Evolutionary conservation across 345 rosid species (phyloP), one percentile per base, ranked within the genome.

Genomic region (Angophora floribunda): DNA sequence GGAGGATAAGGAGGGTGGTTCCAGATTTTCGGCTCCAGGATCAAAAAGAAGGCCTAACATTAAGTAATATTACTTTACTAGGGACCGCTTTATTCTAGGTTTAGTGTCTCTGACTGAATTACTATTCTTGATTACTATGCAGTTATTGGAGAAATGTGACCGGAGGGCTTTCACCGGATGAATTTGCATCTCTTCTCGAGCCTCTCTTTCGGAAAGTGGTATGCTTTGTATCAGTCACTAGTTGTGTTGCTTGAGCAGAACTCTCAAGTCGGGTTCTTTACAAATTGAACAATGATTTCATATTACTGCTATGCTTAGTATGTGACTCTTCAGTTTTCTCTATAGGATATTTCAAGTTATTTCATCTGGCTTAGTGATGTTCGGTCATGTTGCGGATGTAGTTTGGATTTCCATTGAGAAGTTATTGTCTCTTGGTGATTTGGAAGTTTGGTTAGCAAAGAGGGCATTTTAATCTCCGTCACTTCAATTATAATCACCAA

Each of bases 171-270:
- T 88, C 90, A 1, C 7, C 87, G 30, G 59, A 75, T 21, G 93
- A 91, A 51, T 82, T 88, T 36, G 87, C 80, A 24, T 57, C 57
- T 24, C 52, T 52, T 53, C 87, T 93, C n/a, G 93, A 91, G 88
- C 93, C 94, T 30, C 86, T 86, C 16, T 30, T 91, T 17, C 90
- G 92, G 45, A 6, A 41, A 44, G 88, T 91, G 89, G 94, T 93
- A 88, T 14, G 90, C 36, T 61, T 30, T 55, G 14, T 86, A 49
- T 88, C 15, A 26, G 21, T 53, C n/a, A 75, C 32, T 30, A n/a
- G 36, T 9, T 63, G 17, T 28, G 70, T 63, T n/a, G 36, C 70
- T 28, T 63, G 17, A 0, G 70, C n/a, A 61, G 70, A n/a, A 63
- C 36, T 63, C 70, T 63, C 36, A n/a, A 63, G 70, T 63, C 36